Evolutionary conservation across 2,329 filamentous ascomycete species (phyloP), one percentile per base, ranked within the genome.

Genomic region (Fusarium austroafricanum): DNA sequence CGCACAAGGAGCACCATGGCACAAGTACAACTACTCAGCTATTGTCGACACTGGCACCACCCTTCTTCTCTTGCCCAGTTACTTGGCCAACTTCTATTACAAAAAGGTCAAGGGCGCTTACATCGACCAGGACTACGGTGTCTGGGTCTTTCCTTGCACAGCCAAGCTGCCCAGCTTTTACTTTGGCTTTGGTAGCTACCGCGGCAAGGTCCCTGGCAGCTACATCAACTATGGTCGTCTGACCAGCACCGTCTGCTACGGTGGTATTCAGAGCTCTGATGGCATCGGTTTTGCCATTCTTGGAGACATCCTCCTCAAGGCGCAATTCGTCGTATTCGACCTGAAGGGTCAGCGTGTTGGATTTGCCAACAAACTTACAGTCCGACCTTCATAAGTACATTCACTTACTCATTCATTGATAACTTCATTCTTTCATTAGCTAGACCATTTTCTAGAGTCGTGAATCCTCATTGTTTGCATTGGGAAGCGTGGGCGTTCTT

Each of bases 21-120:
- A 60, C 12, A 43, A 59, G 7, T 51, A 73, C 18, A 62, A 86
- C 8, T 81, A 82, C 23, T 80, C 80, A 1, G 84, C 83, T 69
- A 91, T 92, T 75, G 87, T 88, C 72, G 90, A 92, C 79, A 92
- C 90, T 3, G 90, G 90, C 54, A 92, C 90, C 56, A 89, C 89
- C 2, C 86, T 92, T 29, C 78, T 91, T 55, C 82, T 90, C 66
- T 77, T 90, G 18, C 86, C 87, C 26, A 75, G 83, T 55, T 68
- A 75, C 31, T 81, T 90, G 61, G 84, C 87, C 66, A 70, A 77
- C 1, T 83, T 80, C 40, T 92, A 91, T 83, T 92, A 91, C 80
- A 74, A 75, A 37, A 75, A 86, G 63, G 83, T 92, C 61, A 55
- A 72, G 10, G 84, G 86, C 5, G 82, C 90, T 1, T 67, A 78